Percentiles rank a stretch among this genome's conserved stretches.
These are phyloP conservation scores for Phoma sp. DNA, from an alignment of 2,329 filamentous ascomycete genomes.

Conservation along the genomic window DNA sequence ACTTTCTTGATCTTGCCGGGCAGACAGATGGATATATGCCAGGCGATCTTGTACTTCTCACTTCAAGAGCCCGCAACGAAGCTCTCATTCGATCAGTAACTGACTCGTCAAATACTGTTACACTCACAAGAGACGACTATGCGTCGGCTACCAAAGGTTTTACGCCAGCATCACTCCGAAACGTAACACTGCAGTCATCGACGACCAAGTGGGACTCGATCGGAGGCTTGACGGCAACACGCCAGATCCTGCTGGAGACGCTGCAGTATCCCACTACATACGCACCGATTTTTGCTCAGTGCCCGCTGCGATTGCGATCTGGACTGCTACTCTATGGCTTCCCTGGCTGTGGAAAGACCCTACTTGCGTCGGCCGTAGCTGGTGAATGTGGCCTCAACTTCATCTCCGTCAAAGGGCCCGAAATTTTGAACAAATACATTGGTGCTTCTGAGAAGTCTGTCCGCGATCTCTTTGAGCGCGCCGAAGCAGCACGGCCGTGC, in stretches of 20 bases:
- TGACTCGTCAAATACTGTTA: conserved; percentile 56
- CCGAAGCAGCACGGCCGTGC: conserved; percentile 87
- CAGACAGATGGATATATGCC: conserved; percentile 98
- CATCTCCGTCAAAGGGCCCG: conserved; percentile 96
- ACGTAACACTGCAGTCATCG: conserved; percentile 91
- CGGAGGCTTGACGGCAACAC: conserved; percentile 83
- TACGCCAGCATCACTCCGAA: conserved; percentile 91
- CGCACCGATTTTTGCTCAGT: conserved; percentile 95
- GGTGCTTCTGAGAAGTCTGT: conserved; percentile 97
- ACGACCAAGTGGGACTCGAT: conserved; percentile 93
- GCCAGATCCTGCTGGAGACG: conserved; percentile 91
- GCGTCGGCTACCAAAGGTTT: conserved; percentile 86
- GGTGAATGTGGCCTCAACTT: conserved; percentile 98
- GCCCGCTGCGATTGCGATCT: conserved; percentile 90
- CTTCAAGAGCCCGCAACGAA: conserved; percentile 87
- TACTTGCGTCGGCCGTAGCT: conserved; percentile 94
- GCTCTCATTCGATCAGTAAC: conserved; percentile 83
- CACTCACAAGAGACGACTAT: conserved; percentile 78
- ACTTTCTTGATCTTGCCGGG: conserved; percentile 91
- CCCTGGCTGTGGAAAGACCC: conserved; percentile 94
- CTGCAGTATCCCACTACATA: conserved; percentile 97
- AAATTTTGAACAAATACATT: conserved; percentile 99
- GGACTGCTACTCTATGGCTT: conserved; percentile 93
- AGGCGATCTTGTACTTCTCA: conserved; percentile 84
- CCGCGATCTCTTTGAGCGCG: conserved; percentile 91